These are phyloP conservation scores for Solanum lycopersicoides DNA, from an alignment of 257 asterid species.

Conservation along the genomic window DNA sequence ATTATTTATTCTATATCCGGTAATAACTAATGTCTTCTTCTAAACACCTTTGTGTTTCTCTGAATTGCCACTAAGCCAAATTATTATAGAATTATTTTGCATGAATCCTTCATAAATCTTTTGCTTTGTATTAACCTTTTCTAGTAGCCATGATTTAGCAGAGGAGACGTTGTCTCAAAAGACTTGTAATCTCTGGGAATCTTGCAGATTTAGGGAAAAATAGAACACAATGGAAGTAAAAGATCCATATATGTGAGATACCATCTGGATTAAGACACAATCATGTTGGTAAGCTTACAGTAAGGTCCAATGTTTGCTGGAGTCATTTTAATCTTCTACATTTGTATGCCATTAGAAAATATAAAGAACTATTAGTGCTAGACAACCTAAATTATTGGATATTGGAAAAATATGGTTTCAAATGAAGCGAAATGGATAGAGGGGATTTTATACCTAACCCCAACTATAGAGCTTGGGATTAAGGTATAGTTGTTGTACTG, in stretches of 20 bases:
- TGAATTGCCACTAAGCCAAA: background rate
- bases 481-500: background rate
- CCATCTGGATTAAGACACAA: background rate
- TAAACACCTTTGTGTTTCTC: background rate
- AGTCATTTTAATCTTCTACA: background rate
- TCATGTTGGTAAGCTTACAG: background rate
- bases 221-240: background rate
- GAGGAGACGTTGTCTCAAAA: background rate
- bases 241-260: background rate
- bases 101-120: background rate
- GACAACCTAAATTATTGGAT: background rate
- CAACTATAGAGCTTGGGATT: background rate
- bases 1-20: conserved; percentile 85
- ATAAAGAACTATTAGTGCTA: background rate
- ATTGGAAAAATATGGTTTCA: background rate
- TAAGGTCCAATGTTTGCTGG: background rate
- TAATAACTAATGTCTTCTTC: conserved; percentile 10
- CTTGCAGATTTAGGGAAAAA: background rate
- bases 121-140: background rate
- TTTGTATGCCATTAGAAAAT: background rate
- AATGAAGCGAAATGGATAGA: background rate
- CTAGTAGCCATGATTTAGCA: background rate
- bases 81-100: background rate
- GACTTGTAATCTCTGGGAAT: background rate
- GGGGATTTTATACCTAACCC: background rate